Base-by-base conservation (phyloP, 768 basidiomycete genomes). In the Lactarius vividus region DNA sequence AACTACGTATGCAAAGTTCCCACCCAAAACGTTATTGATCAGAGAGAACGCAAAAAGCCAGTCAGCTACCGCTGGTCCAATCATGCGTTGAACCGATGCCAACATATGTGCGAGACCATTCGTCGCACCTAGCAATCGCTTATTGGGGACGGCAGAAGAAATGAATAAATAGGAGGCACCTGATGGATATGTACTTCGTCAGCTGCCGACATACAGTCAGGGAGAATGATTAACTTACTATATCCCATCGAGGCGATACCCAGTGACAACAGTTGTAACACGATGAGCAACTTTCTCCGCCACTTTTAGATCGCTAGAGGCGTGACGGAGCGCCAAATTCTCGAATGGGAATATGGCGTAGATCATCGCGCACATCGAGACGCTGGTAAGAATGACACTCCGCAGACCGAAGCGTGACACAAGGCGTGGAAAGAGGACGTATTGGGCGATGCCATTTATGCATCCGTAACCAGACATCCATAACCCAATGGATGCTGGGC, bases 131-230 rank as follows among this genome's bases (percentile, higher is more conserved):
- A 89, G 79, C 9, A 85, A 83, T 13, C 83, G 82, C 31, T 80
- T 80, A 61, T 87, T 87, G 2, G 89, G 88, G 0, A 88, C 78
- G 15, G 88, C 80, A 7, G 83, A 83, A 11, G 82, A 80, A 64
- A 91, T 85, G 67, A 84, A 88, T 60, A 90, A 87, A 74, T 88
- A 89, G 26, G 88, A 74, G 55, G 85, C 83, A 28, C 88, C 88
- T 88, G 63, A 11, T 33, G 7, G 4, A 52, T 33, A 6, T 37
- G 16, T 35, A 4, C 37, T 9, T 10, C 11, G 29, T 55, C 16
- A 31, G 18, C n/a, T 29, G 18, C 16, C 29, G 2, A 18, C 8
- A 10, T 9, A 2, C 28, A 26, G 49, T 13, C 1, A 23, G n/a
- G 11, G 54, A 9, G 29, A 29, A 5, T 4, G 16, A 55, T 29